Conservation (phyloP, 2,329 filamentous ascomycete species). For the Fusarium sp. region DNA sequence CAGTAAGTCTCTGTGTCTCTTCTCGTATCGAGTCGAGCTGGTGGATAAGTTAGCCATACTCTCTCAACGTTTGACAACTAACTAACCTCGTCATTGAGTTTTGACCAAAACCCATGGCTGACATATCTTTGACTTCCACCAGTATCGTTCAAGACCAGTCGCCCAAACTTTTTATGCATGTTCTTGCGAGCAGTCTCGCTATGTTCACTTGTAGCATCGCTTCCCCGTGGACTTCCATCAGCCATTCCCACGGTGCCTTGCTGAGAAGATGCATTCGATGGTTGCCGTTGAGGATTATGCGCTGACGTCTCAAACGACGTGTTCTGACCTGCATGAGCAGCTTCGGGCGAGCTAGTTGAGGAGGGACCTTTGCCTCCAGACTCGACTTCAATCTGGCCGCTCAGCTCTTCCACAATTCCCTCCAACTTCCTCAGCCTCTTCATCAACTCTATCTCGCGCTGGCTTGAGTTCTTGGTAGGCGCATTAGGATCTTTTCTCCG, state of each 20-base stretch:
- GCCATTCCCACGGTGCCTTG: constrained; percentile 2
- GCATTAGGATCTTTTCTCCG: constrained; percentile 74
- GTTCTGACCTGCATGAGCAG: constrained; percentile 26
- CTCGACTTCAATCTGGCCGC: constrained; percentile 71
- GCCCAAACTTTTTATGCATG: constrained; percentile 66
- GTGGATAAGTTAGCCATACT: constrained; percentile 12
- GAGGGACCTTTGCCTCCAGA: constrained; percentile 47
- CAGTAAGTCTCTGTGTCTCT: constrained; percentile 60
- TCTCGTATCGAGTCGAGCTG: constrained; percentile 58
- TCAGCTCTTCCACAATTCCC: constrained; percentile 78
- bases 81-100: constrained; percentile 76
- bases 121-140: constrained; percentile 78
- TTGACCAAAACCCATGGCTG: constrained; percentile 81
- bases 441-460: constrained; percentile 75
- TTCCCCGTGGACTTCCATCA: constrained; percentile 41
- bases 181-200: constrained; percentile 46
- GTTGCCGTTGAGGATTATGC: constrained; percentile 25
- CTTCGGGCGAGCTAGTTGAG: constrained; percentile 48
- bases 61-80: neutral
- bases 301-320: constrained; percentile 24
- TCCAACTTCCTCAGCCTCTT: constrained; percentile 79
- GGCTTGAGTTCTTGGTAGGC: constrained; percentile 66
- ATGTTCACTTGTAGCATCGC: constrained; percentile 47
- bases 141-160: constrained; percentile 76
- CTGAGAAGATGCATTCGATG: constrained; percentile 31